Conservation (phyloP, 2,329 filamentous ascomycete genomes). For the Aureobasidium sp. region DNA sequence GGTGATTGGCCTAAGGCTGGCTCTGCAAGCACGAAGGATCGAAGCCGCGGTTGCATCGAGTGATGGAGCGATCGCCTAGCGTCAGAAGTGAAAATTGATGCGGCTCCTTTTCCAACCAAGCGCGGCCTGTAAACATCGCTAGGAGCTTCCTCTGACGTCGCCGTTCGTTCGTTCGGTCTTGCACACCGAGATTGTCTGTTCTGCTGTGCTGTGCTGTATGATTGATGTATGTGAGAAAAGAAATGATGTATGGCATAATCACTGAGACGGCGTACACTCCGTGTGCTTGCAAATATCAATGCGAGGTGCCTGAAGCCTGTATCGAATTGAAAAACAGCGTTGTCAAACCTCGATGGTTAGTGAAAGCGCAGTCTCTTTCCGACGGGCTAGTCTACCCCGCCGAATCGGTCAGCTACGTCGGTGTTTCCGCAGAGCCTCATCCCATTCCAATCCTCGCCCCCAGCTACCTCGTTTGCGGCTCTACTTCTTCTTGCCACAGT, state of each 20-base stretch:
- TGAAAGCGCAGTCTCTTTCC: not conserved
- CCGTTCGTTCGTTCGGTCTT: too few relatives aligned
- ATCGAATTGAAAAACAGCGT: not conserved
- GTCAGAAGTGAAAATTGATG: not conserved
- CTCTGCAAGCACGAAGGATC: not conserved
- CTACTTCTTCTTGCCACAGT: not conserved
- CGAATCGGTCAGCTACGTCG: not conserved
- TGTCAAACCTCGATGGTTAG: not conserved
- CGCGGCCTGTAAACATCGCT: not conserved
- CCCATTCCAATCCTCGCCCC: constrained; percentile 3
- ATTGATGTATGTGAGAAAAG: too few relatives aligned
- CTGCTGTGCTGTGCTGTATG: too few relatives aligned
- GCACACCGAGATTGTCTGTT: too few relatives aligned
- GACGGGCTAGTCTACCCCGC: not conserved
- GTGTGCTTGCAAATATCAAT: too few relatives aligned
- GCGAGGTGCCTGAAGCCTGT: not conserved
- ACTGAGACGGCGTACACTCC: too few relatives aligned
- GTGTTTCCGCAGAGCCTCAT: constrained; percentile 4
- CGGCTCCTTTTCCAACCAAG: not conserved
- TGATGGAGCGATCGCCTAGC: not conserved
- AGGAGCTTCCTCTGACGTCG: not conserved
- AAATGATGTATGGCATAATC: too few relatives aligned
- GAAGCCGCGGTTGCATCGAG: not conserved
- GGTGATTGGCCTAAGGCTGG: not conserved
- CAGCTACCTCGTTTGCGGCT: constrained; percentile 5